Conservation (phyloP, 2,329 filamentous ascomycete genomes). For the Calonectria multiphialidica region DNA sequence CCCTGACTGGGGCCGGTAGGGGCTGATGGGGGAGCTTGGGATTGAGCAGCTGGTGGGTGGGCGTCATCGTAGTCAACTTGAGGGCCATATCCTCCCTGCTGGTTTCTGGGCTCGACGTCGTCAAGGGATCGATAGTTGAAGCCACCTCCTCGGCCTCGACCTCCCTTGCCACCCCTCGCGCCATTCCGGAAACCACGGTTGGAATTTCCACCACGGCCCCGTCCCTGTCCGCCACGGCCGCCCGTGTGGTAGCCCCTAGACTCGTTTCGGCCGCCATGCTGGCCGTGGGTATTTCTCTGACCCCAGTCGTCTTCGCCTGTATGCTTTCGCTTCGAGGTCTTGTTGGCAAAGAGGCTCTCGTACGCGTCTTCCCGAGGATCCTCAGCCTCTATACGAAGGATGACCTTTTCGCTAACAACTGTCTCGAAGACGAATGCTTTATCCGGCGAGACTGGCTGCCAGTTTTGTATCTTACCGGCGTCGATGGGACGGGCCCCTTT, state of each 20-base stretch:
- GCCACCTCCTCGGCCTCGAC: slow-evolving; percentile 60
- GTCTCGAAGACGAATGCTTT: slow-evolving; percentile 84
- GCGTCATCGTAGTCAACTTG: slow-evolving; percentile 63
- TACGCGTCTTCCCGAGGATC: slow-evolving; percentile 71
- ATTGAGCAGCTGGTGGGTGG: slow-evolving; percentile 42
- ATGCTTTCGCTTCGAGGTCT: slow-evolving; percentile 69
- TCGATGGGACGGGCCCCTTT: slow-evolving; percentile 83
- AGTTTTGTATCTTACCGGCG: slow-evolving; percentile 84
- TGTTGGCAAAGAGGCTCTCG: slow-evolving; percentile 72
- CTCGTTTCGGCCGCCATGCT: slow-evolving; percentile 54
- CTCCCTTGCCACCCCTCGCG: slow-evolving; percentile 55
- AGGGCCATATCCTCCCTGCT: slow-evolving; percentile 55
- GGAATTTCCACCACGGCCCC: slow-evolving; percentile 51
- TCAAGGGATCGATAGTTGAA: slow-evolving; percentile 76
- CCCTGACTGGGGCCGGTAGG: slow-evolving; percentile 40
- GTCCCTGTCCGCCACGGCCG: slow-evolving; percentile 53
- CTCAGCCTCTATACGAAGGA: slow-evolving; percentile 84
- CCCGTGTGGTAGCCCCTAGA: slow-evolving; percentile 58
- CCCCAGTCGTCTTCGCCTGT: slow-evolving; percentile 61
- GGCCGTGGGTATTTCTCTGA: slow-evolving; percentile 48
- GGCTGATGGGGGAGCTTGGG: slow-evolving; percentile 32
- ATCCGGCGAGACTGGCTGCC: slow-evolving; percentile 80
- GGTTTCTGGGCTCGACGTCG: slow-evolving; percentile 67
- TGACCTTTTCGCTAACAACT: slow-evolving; percentile 86
- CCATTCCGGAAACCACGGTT: slow-evolving; percentile 53